phyloP scores from a whole-genome alignment of 1,284 basidiomycete genomes.

The Microbotryum saponariae region DNA sequence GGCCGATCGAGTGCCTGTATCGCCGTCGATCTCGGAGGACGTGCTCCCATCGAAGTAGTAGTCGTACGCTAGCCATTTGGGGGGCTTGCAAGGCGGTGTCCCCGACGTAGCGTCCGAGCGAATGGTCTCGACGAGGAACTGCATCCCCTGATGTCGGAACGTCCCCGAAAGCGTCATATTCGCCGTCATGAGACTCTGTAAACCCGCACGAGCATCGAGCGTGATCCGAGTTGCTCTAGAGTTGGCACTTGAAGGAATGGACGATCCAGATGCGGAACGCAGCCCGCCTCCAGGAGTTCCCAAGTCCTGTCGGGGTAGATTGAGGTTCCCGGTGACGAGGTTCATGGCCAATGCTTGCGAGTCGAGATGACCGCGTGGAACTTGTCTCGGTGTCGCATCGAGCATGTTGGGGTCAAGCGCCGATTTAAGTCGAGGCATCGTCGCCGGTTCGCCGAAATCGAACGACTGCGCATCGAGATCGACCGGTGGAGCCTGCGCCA shows the following conservation, averaged over 20 bases:
- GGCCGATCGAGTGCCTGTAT: background rate
- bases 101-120: background rate
- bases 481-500: slow-evolving; percentile 1
- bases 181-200: slow-evolving; percentile 22
- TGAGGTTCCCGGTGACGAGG: slow-evolving; percentile 1
- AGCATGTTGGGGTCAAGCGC: too few relatives aligned
- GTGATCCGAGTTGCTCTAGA: slow-evolving; percentile 14
- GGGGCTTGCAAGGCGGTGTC: slow-evolving; percentile 10
- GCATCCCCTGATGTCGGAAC: slow-evolving; percentile 28
- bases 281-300: background rate
- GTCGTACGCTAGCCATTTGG: slow-evolving; percentile 10
- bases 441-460: background rate
- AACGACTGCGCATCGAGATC: background rate
- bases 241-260: background rate
- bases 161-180: slow-evolving; percentile 20
- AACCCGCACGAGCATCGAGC: slow-evolving; percentile 17
- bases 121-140: slow-evolving; percentile 24
- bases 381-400: too few relatives aligned
- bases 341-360: slow-evolving; percentile 6
- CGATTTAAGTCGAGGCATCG: too few relatives aligned
- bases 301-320: background rate
- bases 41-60: slow-evolving; percentile 4
- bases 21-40: too few relatives aligned
- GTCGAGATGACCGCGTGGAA: background rate
- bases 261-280: background rate